phyloP scores from a whole-genome alignment of 139 green algal species.

The Dunaliella sp. region DNA sequence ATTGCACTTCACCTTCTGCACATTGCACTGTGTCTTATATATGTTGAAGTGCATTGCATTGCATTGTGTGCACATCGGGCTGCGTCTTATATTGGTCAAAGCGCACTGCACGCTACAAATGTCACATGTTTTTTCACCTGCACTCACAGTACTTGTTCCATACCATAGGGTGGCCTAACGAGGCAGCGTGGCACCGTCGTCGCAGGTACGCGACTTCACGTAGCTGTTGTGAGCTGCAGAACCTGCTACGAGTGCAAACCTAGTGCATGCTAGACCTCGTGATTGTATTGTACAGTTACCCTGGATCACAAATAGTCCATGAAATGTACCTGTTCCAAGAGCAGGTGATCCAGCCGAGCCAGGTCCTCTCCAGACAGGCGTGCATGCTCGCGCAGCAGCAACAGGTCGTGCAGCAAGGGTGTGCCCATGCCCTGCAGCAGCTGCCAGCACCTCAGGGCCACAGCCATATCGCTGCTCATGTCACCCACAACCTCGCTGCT shows the following conservation, averaged over 20 bases:
- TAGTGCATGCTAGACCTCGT: neutral
- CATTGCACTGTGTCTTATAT: no score
- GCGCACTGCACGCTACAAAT: no score
- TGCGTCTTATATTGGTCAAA: no score
- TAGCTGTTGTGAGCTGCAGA: neutral
- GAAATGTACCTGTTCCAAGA: neutral
- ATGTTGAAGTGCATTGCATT: no score
- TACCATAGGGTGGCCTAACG: no score
- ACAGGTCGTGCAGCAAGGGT: slow-evolving; percentile 16
- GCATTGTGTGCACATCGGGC: no score
- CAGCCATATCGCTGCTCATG: slow-evolving; percentile 14
- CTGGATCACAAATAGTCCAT: neutral
- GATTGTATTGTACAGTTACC: neutral
- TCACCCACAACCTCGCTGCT: neutral
- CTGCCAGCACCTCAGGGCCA: slow-evolving; percentile 21
- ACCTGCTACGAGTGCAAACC: neutral
- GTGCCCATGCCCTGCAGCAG: slow-evolving; percentile 27
- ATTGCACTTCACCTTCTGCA: no score
- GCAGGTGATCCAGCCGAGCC: neutral
- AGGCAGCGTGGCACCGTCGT: no score
- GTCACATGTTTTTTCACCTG: no score
- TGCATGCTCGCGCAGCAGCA: slow-evolving; percentile 16
- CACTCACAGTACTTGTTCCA: no score
- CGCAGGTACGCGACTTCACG: no score
- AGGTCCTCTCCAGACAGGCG: neutral